phyloP scores from a whole-genome alignment of 2,329 filamentous ascomycete species.

The Cladophialophora immunda region DNA sequence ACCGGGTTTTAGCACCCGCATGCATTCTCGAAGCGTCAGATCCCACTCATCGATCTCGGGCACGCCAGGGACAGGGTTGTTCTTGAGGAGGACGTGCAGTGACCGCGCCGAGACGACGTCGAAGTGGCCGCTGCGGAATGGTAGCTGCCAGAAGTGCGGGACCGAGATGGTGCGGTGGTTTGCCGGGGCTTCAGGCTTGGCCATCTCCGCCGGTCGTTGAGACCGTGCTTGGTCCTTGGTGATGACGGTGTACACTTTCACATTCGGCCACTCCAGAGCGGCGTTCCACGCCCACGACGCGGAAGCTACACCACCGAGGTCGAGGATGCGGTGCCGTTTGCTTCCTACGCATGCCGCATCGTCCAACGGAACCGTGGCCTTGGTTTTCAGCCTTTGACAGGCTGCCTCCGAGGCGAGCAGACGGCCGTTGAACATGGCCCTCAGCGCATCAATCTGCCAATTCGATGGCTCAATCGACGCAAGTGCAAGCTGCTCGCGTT shows the following conservation, averaged over 20 bases:
- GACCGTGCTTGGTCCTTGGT: slow-evolving; percentile 78
- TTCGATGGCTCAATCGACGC: slow-evolving; percentile 69
- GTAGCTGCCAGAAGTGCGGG: slow-evolving; percentile 77
- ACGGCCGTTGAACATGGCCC: slow-evolving; percentile 67
- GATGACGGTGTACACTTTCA: slow-evolving; percentile 87
- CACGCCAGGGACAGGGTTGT: slow-evolving; percentile 68
- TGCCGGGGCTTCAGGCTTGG: slow-evolving; percentile 76
- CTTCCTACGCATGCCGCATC: slow-evolving; percentile 44
- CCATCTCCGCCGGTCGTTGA: slow-evolving; percentile 54
- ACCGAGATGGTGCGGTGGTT: slow-evolving; percentile 89
- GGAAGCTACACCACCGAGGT: slow-evolving; percentile 82
- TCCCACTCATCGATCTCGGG: slow-evolving; percentile 83
- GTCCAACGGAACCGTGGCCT: slow-evolving; percentile 41
- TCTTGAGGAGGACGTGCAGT: slow-evolving; percentile 83
- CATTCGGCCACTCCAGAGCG: slow-evolving; percentile 82
- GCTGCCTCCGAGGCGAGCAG: slow-evolving; percentile 65
- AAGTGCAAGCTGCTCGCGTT: slow-evolving; percentile 83
- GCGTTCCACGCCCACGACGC: slow-evolving; percentile 98
- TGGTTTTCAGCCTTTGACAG: slow-evolving; percentile 40
- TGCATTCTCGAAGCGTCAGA: slow-evolving; percentile 81
- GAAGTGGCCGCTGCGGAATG: slow-evolving; percentile 86
- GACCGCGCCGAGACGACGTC: slow-evolving; percentile 91
- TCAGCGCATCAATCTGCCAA: slow-evolving; percentile 71
- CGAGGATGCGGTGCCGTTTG: slow-evolving; percentile 74
- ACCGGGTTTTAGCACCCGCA: slow-evolving; percentile 89